Conservation (phyloP, 192 early-diverging fungal species). For the Jimgerdemannia lactiflua region DNA sequence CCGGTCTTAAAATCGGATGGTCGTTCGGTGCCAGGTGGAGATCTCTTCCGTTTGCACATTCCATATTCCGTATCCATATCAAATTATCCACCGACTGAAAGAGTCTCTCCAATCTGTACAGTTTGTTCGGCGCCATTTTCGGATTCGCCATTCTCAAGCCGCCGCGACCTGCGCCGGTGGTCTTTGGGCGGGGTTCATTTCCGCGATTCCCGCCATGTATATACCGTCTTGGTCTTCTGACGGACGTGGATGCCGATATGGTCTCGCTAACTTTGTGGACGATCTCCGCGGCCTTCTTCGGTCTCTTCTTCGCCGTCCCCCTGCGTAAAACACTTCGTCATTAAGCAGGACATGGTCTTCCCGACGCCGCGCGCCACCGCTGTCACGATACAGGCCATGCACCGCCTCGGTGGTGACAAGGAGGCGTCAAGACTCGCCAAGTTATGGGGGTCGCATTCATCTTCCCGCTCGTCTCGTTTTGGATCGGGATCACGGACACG, state of each 20-base stretch:
- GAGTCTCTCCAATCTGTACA: no score
- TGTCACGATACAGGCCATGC: constrained; percentile 56
- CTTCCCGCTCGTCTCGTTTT: constrained; percentile 39
- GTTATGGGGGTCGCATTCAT: constrained; percentile 46
- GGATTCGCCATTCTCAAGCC: constrained; percentile 60
- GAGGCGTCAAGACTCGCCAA: constrained; percentile 24
- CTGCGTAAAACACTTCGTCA: constrained; percentile 62
- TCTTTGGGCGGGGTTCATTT: constrained; percentile 57
- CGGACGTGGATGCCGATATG: constrained; percentile 43
- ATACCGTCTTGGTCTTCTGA: constrained; percentile 58
- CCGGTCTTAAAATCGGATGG: constrained; percentile 64
- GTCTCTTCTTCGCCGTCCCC: constrained; percentile 71
- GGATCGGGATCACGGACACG: constrained; percentile 21
- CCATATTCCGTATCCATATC: no score
- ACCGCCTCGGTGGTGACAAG: constrained; percentile 40
- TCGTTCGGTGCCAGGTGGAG: constrained; percentile 43
- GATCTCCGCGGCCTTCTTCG: constrained; percentile 59
- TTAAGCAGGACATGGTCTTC: constrained; percentile 67
- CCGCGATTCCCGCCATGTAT: constrained; percentile 71
- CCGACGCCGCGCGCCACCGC: constrained; percentile 66
- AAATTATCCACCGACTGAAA: no score
- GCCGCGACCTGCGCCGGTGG: constrained; percentile 70
- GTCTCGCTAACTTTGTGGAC: constrained; percentile 52
- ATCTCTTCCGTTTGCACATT: no score
- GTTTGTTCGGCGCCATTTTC: constrained; percentile 54